These are phyloP conservation scores for Shiraia sp. DNA, from an alignment of 2,329 filamentous ascomycete genomes.

Conservation along the genomic window DNA sequence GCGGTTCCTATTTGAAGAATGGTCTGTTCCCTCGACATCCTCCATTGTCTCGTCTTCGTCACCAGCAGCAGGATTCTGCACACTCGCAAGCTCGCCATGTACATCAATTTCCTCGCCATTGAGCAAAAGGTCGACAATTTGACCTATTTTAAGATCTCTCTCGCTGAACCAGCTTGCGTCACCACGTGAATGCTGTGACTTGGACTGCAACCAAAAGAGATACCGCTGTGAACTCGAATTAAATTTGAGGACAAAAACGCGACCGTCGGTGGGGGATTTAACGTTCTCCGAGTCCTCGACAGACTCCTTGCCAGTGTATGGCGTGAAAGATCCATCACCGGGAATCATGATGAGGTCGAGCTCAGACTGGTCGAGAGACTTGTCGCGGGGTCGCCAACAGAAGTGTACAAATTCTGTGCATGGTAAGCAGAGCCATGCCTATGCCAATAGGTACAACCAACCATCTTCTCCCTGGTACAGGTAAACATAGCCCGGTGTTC, in stretches of 20 bases:
- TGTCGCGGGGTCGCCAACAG: conserved; percentile 87
- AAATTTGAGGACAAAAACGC: conserved; percentile 93
- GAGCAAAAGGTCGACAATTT: conserved; percentile 81
- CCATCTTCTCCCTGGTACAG: conserved; percentile 86
- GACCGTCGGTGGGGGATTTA: conserved; percentile 73
- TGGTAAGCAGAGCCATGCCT: conserved; percentile 13
- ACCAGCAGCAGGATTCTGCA: conserved; percentile 58
- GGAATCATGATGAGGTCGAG: conserved; percentile 94
- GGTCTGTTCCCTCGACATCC: conserved; percentile 60
- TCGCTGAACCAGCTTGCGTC: conserved; percentile 80
- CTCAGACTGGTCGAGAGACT: conserved; percentile 72
- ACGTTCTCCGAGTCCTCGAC: conserved; percentile 60
- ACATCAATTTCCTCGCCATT: conserved; percentile 90
- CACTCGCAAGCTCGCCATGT: conserved; percentile 64
- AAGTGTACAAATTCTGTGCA: conserved; percentile 82
- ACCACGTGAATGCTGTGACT: conserved; percentile 72
- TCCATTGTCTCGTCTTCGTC: conserved; percentile 70
- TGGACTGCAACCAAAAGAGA: conserved; percentile 96
- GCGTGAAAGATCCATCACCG: conserved; percentile 81
- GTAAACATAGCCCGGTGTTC: conserved; percentile 84
- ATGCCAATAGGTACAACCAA: conserved; percentile 37
- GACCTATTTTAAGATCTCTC: conserved; percentile 82
- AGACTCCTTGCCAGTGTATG: conserved; percentile 64
- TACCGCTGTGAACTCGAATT: conserved; percentile 86
- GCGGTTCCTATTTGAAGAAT: conserved; percentile 35